Conservation (phyloP, 768 basidiomycete species). For the Tremella fuciformis region DNA sequence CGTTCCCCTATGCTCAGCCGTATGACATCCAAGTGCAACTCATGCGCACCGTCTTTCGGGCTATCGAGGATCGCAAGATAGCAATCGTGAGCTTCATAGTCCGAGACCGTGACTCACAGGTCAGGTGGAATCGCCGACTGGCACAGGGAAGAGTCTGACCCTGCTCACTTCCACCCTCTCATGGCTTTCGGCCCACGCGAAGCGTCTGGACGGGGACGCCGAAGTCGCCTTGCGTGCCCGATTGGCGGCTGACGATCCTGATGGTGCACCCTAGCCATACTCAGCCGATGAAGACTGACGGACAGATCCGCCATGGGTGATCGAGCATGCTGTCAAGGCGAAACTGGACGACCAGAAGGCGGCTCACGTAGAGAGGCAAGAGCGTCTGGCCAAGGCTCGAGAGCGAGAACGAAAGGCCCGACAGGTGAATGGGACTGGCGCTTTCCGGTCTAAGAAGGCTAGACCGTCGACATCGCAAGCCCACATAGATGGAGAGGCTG, state of each 20-base stretch:
- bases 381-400: constrained; percentile 33
- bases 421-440: constrained; percentile 4
- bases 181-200: constrained; percentile 41
- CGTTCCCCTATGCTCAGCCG: constrained; percentile 79
- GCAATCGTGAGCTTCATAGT: constrained; percentile 60
- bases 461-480: neutral
- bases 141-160: constrained; percentile 49
- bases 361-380: constrained; percentile 16
- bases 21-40: constrained; percentile 81
- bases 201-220: constrained; percentile 25
- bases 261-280: constrained; percentile 25
- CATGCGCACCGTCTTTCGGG: constrained; percentile 79
- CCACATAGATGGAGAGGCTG: constrained; percentile 48
- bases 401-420: constrained; percentile 35
- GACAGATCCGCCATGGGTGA: constrained; percentile 49
- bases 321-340: constrained; percentile 44
- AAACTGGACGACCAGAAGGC: constrained; percentile 27
- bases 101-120: neutral
- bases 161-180: constrained; percentile 48
- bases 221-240: constrained; percentile 21
- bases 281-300: neutral
- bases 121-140: constrained; percentile 51
- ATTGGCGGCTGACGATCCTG: constrained; percentile 30
- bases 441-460: constrained; percentile 18
- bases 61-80: constrained; percentile 69